Evolutionary conservation across 129 eudicot genomes (phyloP), one percentile per base, ranked within the genome.

Genomic region (Tagetes erecta): DNA sequence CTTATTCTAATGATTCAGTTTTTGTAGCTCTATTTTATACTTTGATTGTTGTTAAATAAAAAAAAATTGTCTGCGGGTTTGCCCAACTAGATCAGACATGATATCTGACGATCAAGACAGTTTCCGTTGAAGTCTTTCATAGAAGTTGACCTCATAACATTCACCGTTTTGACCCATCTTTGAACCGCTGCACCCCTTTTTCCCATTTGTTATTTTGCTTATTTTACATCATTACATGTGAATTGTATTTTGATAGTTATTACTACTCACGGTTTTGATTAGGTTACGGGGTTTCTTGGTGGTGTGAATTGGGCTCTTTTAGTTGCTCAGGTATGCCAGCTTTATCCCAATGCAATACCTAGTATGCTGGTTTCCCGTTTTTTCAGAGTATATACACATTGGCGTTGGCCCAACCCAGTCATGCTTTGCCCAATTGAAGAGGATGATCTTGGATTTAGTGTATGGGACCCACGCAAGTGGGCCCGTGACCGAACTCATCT

Each of bases 271-370:
- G 71, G 56, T 44, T 12, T 40, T 38, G 62, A 35, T 67, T 68
- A 80, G 84, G 84, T 74, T 10, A 80, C 80, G 57, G 84, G 84
- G 46, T 80, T 74, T 74, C 84, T 80, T 49, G 84, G 84, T 47
- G 84, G 80, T 67, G 84, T 80, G 70, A 81, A 75, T 81, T 81
- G 84, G 84, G 84, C 84, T 75, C 81, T 81, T 75, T 63, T 81
- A 76, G 84, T 70, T 75, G 84, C 84, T 81, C 84, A 76, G 77
- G 84, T 81, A 69, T 81, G 84, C 84, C 84, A 81, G 81, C 81
- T 81, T 41, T 81, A 75, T 63, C 84, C 84, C 44, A 81, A 81
- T 75, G 84, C 84, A 75, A 81, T 81, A 57, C 84, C 84, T 60
- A 81, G 84, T 81, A 81, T 81, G 84, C 77, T 81, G 81, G 84